These are phyloP conservation scores for Crithidia bombi DNA, from an alignment of 208 protist genomes.

Conservation along the genomic window DNA sequence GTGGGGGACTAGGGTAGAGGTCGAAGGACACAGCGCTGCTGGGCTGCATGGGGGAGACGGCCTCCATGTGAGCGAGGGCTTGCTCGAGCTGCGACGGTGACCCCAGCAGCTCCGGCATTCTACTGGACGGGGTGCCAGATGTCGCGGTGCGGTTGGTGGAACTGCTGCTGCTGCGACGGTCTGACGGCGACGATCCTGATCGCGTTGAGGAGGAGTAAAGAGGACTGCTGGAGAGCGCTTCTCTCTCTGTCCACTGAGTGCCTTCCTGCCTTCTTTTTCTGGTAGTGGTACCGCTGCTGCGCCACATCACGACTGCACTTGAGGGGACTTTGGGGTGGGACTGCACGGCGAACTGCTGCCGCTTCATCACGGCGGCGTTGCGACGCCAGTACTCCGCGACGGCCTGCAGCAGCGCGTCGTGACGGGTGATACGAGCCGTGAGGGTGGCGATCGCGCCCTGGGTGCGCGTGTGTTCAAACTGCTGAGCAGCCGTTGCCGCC, in stretches of 20 bases:
- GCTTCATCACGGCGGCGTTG: constrained; percentile 47
- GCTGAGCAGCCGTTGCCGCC: constrained; percentile 23
- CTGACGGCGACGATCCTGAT: background rate
- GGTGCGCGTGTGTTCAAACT: constrained; percentile 18
- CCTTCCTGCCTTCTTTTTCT: background rate
- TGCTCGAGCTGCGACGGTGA: constrained; percentile 31
- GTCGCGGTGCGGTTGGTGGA: background rate
- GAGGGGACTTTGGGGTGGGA: constrained; percentile 17
- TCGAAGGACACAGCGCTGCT: constrained; percentile 38
- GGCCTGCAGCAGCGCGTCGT: constrained; percentile 34
- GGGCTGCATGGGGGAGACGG: constrained; percentile 24
- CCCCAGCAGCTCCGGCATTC: constrained; percentile 7
- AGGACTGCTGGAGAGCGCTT: background rate
- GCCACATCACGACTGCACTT: background rate
- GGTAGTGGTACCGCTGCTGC: background rate
- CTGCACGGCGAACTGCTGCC: constrained; percentile 31
- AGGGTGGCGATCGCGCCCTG: constrained; percentile 23
- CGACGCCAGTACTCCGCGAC: constrained; percentile 67
- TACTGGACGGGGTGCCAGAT: background rate
- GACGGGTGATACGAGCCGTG: constrained; percentile 14
- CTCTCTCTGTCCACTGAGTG: background rate
- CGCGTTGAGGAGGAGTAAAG: background rate
- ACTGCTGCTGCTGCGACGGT: background rate
- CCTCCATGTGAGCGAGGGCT: constrained; percentile 32
- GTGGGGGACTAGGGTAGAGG: constrained; percentile 14